Evolutionary conservation across 2,329 filamentous ascomycete genomes (phyloP).

Genomic region (Fusarium sp.): DNA sequence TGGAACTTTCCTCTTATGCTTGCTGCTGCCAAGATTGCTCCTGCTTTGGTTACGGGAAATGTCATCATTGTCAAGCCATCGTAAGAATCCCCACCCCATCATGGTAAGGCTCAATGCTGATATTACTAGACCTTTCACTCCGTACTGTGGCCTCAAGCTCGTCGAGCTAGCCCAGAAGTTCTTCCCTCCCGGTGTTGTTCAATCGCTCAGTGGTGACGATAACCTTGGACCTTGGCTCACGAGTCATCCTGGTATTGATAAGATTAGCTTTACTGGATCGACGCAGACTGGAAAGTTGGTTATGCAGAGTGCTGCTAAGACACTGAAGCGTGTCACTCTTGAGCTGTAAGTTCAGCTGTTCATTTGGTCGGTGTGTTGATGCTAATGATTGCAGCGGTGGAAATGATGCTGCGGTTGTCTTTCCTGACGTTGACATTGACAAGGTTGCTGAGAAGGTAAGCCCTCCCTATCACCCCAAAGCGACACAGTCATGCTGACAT

Average conservation of each 20-base stretch:
- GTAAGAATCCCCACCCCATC: slow-evolving; percentile 7
- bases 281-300: slow-evolving; percentile 70
- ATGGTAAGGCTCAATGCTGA: too few relatives aligned
- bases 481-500: fast-evolving
- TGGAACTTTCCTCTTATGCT: slow-evolving; percentile 70
- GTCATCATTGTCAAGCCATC: slow-evolving; percentile 68
- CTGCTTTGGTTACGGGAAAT: slow-evolving; percentile 68
- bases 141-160: slow-evolving; percentile 69
- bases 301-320: slow-evolving; percentile 65
- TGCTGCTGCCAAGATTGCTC: slow-evolving; percentile 64
- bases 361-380: fast-evolving
- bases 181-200: slow-evolving; percentile 72
- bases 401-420: slow-evolving; percentile 71
- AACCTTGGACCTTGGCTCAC: slow-evolving; percentile 69
- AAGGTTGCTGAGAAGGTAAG: slow-evolving; percentile 52
- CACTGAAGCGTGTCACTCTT: slow-evolving; percentile 70
- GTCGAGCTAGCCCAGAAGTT: slow-evolving; percentile 67
- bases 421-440: slow-evolving; percentile 66
- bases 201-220: slow-evolving; percentile 70
- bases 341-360: slow-evolving; percentile 56
- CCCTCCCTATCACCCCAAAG: too few relatives aligned
- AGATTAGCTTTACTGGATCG: slow-evolving; percentile 74
- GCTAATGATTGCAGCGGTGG: slow-evolving; percentile 54
- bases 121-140: too few relatives aligned
- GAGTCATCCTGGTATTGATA: slow-evolving; percentile 68